These are phyloP conservation scores for Claviceps quebecensis DNA, from an alignment of 2,329 filamentous ascomycete species.

Conservation along the genomic window DNA sequence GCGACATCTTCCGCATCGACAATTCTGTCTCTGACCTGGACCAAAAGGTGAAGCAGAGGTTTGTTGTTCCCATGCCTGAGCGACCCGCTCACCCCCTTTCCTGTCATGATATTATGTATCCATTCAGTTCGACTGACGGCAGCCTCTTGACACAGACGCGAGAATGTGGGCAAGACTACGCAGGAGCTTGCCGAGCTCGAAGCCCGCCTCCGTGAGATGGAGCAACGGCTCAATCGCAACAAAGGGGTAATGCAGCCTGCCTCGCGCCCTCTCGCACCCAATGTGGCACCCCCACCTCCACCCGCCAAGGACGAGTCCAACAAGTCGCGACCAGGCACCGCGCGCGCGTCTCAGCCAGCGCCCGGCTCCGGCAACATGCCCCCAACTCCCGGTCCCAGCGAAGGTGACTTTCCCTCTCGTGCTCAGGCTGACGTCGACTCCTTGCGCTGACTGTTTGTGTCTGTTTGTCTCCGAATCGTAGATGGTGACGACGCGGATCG, in stretches of 20 bases:
- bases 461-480: slow-evolving; percentile 8
- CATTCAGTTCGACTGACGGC: neutral
- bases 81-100: neutral
- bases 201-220: slow-evolving; percentile 69
- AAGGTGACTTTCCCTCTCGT: slow-evolving; percentile 41
- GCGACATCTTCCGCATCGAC: slow-evolving; percentile 81
- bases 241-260: slow-evolving; percentile 9
- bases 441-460: slow-evolving; percentile 1
- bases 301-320: slow-evolving; percentile 19
- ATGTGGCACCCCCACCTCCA: slow-evolving; percentile 6
- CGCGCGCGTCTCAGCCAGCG: slow-evolving; percentile 33
- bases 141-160: slow-evolving; percentile 2
- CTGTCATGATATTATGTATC: neutral
- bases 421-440: slow-evolving; percentile 14
- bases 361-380: slow-evolving; percentile 43
- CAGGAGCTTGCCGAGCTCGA: slow-evolving; percentile 79
- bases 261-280: slow-evolving; percentile 5
- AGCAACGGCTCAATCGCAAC: slow-evolving; percentile 51
- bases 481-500: slow-evolving; percentile 26
- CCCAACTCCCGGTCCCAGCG: slow-evolving; percentile 45
- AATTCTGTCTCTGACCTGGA: slow-evolving; percentile 61
- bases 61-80: slow-evolving; percentile 20
- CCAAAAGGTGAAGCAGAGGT: slow-evolving; percentile 72
- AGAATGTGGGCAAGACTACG: slow-evolving; percentile 55
- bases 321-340: slow-evolving; percentile 41